These are phyloP conservation scores for Polychytrium aggregatum DNA, from an alignment of 192 early-diverging fungal genomes.

Conservation along the genomic window DNA sequence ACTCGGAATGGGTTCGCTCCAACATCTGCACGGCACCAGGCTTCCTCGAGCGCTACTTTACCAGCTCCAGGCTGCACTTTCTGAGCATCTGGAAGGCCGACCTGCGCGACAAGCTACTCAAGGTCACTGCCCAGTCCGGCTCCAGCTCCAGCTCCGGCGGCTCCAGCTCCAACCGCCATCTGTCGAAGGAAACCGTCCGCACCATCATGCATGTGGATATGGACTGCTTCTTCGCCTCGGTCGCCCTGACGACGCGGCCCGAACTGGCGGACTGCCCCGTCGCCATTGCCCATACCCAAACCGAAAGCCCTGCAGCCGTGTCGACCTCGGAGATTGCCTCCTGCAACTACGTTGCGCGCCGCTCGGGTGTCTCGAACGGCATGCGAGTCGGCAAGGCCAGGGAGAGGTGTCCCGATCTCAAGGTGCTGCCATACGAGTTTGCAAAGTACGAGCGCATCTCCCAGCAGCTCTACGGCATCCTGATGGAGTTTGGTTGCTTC, in stretches of 20 bases:
- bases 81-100: constrained; percentile 73
- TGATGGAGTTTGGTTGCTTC: constrained; percentile 51
- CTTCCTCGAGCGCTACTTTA: constrained; percentile 36
- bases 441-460: constrained; percentile 54
- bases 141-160: no score
- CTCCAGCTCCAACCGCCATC: no score
- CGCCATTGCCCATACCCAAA: constrained; percentile 53
- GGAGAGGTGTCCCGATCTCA: constrained; percentile 39
- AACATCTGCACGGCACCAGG: constrained; percentile 23
- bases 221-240: constrained; percentile 91
- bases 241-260: constrained; percentile 58
- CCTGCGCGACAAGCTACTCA: constrained; percentile 40
- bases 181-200: constrained; percentile 1
- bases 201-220: constrained; percentile 79
- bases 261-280: constrained; percentile 54
- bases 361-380: constrained; percentile 66
- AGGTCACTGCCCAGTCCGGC: background rate
- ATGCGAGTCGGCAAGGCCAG: constrained; percentile 62
- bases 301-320: background rate
- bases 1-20: constrained; percentile 11
- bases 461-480: constrained; percentile 55
- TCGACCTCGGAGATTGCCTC: constrained; percentile 59
- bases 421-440: constrained; percentile 53
- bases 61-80: constrained; percentile 61
- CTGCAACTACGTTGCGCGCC: constrained; percentile 78